Percentiles rank a stretch among this genome's conserved stretches.
Conservation (phyloP, 495 filamentous ascomycete genomes). For the Aspergillus indologenus region DNA sequence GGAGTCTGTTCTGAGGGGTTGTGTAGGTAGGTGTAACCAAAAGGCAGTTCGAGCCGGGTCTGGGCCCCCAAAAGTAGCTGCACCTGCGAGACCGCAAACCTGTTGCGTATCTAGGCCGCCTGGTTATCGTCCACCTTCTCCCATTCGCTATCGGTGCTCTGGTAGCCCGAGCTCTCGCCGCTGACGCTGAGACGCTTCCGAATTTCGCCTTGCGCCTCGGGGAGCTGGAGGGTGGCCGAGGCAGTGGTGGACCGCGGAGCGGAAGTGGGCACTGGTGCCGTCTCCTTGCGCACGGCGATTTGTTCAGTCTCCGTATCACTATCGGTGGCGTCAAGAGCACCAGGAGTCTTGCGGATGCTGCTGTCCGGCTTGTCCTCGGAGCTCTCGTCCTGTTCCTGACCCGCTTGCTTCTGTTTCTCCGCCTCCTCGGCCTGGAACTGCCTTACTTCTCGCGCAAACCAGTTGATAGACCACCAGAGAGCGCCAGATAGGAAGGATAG, state of each 20-base stretch:
- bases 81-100: not conserved
- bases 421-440: conserved; percentile 59
- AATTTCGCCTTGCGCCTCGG: conserved; percentile 26
- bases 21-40: not conserved
- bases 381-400: conserved; percentile 26
- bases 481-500: conserved; percentile 74
- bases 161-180: conserved; percentile 48
- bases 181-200: conserved; percentile 43
- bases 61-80: not conserved
- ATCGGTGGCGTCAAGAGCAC: conserved; percentile 30
- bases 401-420: conserved; percentile 38
- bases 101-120: conserved; percentile 11
- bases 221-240: conserved; percentile 29
- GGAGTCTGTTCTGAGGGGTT: not conserved
- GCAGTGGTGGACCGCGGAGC: conserved; percentile 22
- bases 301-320: conserved; percentile 53
- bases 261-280: conserved; percentile 14
- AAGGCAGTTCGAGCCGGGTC: not conserved
- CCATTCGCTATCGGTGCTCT: conserved; percentile 57
- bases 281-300: conserved; percentile 20
- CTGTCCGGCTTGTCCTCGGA: conserved; percentile 20
- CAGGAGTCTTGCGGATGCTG: conserved; percentile 30
- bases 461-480: conserved; percentile 92
- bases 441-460: conserved; percentile 83
- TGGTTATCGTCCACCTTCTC: conserved; percentile 50